Conservation (phyloP, 1,139 yeast species). For the Wickerhamomyces sp. region DNA sequence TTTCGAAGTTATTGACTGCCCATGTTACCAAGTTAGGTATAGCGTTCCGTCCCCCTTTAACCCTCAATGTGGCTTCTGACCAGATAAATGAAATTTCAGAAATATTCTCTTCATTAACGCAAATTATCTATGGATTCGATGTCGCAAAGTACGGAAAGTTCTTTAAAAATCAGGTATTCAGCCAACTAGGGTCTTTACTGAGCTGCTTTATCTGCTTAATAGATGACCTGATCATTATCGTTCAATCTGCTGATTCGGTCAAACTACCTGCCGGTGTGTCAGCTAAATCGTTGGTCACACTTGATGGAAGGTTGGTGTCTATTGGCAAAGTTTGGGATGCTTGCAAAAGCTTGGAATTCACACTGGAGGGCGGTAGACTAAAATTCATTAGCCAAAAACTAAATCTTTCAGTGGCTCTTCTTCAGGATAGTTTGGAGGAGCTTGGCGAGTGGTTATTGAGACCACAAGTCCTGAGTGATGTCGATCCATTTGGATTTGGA, state of each 20-base stretch:
- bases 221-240: constrained; percentile 27
- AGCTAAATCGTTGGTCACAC: constrained; percentile 17
- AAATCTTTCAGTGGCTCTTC: constrained; percentile 39
- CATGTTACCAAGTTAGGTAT: constrained; percentile 78
- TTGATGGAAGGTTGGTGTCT: constrained; percentile 43
- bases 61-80: constrained; percentile 44
- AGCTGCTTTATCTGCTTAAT: constrained; percentile 20
- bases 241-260: constrained; percentile 21
- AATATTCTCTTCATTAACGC: constrained; percentile 14
- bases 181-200: constrained; percentile 9
- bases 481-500: constrained; percentile 37
- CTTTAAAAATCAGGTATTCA: constrained; percentile 12
- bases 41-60: constrained; percentile 58
- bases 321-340: constrained; percentile 64
- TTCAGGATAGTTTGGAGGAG: constrained; percentile 62
- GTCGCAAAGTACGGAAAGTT: constrained; percentile 11
- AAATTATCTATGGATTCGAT: constrained; percentile 13
- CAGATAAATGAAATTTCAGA: constrained; percentile 39
- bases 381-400: constrained; percentile 45
- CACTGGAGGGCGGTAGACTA: constrained; percentile 43
- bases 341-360: constrained; percentile 41
- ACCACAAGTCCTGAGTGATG: constrained; percentile 43
- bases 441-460: constrained; percentile 61
- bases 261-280: constrained; percentile 16
- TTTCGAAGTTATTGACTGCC: constrained; percentile 60